Evolutionary conservation across 2,329 filamentous ascomycete genomes (phyloP), one percentile per base, ranked within the genome.

Genomic region (Dactylonectria estremocensis): DNA sequence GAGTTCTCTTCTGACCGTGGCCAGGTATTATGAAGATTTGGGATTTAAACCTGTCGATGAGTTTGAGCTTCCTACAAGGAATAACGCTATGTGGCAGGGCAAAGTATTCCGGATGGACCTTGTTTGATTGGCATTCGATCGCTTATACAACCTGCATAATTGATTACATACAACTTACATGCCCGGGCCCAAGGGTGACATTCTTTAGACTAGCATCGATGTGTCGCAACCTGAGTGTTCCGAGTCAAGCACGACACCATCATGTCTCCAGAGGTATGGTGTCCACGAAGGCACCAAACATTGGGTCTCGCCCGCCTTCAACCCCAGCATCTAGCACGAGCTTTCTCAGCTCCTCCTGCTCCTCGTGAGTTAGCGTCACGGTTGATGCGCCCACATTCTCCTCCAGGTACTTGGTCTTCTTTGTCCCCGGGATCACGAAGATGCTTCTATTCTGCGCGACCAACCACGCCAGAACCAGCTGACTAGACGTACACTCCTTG

Each of bases 401-500:
- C 63, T 86, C 82, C 31, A 88, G 73, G 63, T 84, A 85, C 70
- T 81, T 80, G 43, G 84, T 76, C 61, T 76, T 84, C 76, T 83
- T 86, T 0, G 85, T 88, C 2, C 85, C 86, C 0, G 84, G 86
- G 57, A 87, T 92, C 0, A 91, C 88, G 72, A 90, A 86, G 56
- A 92, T 82, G 70, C 90, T 87, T 2, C 86, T 82, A 0, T 88
- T 88, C 72, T 92, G 89, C 4, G 85, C 85, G 69, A 90, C 72
- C 63, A 92, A 72, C 90, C 90, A 93, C 0, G 90, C 90, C 31
- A 92, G 80, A 1, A 88, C 86, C 35, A 93, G 75, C 75, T 93
- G 87, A 1, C 83, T 83, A 0, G 88, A 72, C 0, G 90, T 90
- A 52, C 82, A 83, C 6, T 75, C 84, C 78, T 92, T 91, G 5